Conservation (phyloP, 352 stramenopile species). For the Pythium aphanidermatum region DNA sequence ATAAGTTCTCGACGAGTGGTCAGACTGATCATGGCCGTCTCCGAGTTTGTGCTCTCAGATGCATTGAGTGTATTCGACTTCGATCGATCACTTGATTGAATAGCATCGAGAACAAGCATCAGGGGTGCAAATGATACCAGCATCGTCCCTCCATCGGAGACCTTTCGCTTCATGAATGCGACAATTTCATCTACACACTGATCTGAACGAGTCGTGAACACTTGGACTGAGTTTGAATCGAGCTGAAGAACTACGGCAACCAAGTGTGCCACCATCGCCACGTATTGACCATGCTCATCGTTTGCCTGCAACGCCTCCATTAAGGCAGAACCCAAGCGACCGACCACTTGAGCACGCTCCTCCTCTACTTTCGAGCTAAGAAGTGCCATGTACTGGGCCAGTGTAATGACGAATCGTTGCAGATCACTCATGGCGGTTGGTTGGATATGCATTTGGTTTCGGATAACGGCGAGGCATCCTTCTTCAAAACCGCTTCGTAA, state of each 20-base stretch:
- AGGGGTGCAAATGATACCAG: constrained; percentile 47
- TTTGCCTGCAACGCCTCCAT: constrained; percentile 28
- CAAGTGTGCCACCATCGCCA: constrained; percentile 57
- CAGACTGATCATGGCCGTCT: constrained; percentile 11
- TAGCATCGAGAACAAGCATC: constrained; percentile 58
- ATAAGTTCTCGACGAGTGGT: constrained; percentile 8
- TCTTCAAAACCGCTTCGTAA: constrained; percentile 59
- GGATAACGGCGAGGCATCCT: constrained; percentile 60
- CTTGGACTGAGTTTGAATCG: constrained; percentile 31
- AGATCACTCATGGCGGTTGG: constrained; percentile 23
- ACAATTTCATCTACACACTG: constrained; percentile 49
- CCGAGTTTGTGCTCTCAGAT: background rate
- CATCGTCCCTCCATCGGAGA: constrained; percentile 7
- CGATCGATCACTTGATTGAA: constrained; percentile 15
- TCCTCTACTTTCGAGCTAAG: constrained; percentile 47
- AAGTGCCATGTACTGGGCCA: constrained; percentile 66
- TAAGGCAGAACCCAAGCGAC: constrained; percentile 42
- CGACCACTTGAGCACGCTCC: constrained; percentile 49
- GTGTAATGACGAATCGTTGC: constrained; percentile 44
- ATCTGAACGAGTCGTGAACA: constrained; percentile 24
- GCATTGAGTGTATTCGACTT: background rate
- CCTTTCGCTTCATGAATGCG: constrained; percentile 22
- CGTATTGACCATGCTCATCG: constrained; percentile 23
- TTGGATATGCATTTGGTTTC: too few relatives aligned
- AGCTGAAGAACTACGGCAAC: constrained; percentile 66